Base-by-base conservation (phyloP, 805 yeast genomes). In the Blastobotrys parvus region DNA sequence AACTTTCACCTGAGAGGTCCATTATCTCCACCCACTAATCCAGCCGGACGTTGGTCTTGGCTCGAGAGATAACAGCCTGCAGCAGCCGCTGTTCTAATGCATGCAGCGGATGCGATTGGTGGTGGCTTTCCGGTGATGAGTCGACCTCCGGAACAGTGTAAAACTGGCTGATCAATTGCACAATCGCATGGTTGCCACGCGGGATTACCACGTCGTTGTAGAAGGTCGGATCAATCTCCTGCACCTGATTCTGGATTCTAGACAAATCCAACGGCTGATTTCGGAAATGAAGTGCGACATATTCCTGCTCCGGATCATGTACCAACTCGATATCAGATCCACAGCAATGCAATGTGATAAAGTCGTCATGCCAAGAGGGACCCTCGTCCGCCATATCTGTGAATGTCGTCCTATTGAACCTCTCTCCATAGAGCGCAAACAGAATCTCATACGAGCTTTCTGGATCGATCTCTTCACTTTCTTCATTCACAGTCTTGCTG, bases 361-460 rank as follows among this genome's bases (percentile, higher is more conserved):
- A 54, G 38, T 54, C 51, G 35, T 52, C 58, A 10, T 39, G 45
- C 58, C 53, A 51, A n/a, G 29, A 15, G 7, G 41, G 39, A 7
- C 13, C 7, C n/a, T 18, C 21, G n/a, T 16, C 30, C 15, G n/a
- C 42, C 19, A 30, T 27, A 6, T 16, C 27, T 2, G 34, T 8
- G 31, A 49, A 34, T 3, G 38, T 19, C 10, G 47, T 32, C 30
- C 49, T 50, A 19, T 39, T 46, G 27, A 43, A 38, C 4, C 45
- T 49, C n/a, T 47, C 47, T 8, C 47, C 47, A 40, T 54, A 43
- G 33, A 56, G 57, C 31, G 51, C 52, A 7, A 45, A 29, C 32
- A 58, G 42, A 15, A 54, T 45, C 8, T 49, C 52, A 46, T 56
- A 58, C 17, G 51, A 43, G 36, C 40, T 36, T n/a, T 44, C 53